Evolutionary conservation across 257 asterid genomes (phyloP), one percentile per base, ranked within the genome.

Genomic region (Capsicum chinense): DNA sequence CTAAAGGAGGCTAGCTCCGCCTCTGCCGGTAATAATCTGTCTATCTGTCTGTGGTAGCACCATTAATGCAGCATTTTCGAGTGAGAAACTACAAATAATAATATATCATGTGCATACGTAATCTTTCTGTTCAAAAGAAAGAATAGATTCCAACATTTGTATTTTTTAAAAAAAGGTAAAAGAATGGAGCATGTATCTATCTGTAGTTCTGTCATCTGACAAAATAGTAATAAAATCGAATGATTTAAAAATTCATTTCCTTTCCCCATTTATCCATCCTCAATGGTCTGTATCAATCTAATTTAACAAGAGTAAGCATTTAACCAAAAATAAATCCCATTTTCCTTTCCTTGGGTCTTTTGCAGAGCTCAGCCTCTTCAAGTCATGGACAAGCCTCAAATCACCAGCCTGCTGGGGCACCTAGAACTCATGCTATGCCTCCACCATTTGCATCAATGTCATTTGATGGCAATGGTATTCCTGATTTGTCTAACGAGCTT

Each of bases 361-460:
- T 58, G 33, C 91, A 93, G 96, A 85, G 91, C 86, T 93, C 96
- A 80, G 84, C 88, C 85, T 88, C 91, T 74, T 85, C 87, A 17
- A 85, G 88, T 56, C 58, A 62, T 56, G 89, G 87, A 35, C 86
- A 84, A 81, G 89, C 87, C 58, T 66, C 88, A 80, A 88, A 81
- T 86, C 70, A 81, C 69, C 91, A 83, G 58, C 57, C 84, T 5
- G 88, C 85, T 35, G 93, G 88, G n/a, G 92, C 87, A 85, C 68
- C 90, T 70, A 80, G 93, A 84, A 86, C 89, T 42, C 86, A 88
- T 37, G 70, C 85, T 16, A 59, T 83, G 76, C 80, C 86, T n/a
- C 88, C 91, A 26, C 89, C 89, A n/a, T 92, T 92, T 87, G 9
- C 89, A 60, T 86, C 94, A 83, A 87, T 91, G 91, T 91, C 93